phyloP scores from a whole-genome alignment of 2,329 filamentous ascomycete genomes.

The Cladophialophora immunda region DNA sequence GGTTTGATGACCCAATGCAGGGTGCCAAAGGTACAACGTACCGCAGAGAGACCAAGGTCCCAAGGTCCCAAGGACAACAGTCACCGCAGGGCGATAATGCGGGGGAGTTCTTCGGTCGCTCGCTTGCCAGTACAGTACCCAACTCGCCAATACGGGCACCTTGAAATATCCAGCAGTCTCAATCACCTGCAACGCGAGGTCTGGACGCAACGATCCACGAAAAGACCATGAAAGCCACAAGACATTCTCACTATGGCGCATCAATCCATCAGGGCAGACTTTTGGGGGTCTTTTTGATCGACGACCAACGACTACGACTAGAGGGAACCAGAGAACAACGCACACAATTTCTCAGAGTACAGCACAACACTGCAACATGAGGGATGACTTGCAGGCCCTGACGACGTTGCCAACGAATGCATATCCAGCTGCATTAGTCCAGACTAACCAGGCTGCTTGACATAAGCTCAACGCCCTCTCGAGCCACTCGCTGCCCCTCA shows the following conservation, averaged over 20 bases:
- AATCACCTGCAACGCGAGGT: conserved; percentile 13
- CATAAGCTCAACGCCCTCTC: conserved; percentile 29
- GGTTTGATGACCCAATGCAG: neutral
- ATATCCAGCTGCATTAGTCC: conserved; percentile 40
- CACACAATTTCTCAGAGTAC: conserved; percentile 25
- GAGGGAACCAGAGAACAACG: conserved; percentile 25
- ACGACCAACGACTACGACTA: conserved; percentile 14
- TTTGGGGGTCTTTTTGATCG: conserved; percentile 14
- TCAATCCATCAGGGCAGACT: conserved; percentile 11
- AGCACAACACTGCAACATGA: conserved; percentile 30
- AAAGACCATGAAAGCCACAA: conserved; percentile 18
- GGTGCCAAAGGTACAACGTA: conserved; percentile 12
- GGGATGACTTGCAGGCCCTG: conserved; percentile 38
- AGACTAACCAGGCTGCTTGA: conserved; percentile 32
- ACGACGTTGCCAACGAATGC: conserved; percentile 40
- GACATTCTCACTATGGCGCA: conserved; percentile 17
- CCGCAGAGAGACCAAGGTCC: conserved; percentile 13
- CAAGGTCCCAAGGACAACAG: conserved; percentile 5
- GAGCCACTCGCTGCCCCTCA: conserved; percentile 30
- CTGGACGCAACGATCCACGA: conserved; percentile 16
- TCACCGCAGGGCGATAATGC: conserved; percentile 18
- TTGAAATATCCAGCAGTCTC: conserved; percentile 7
- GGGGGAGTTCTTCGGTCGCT: conserved; percentile 14
- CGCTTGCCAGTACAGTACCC: conserved; percentile 12
- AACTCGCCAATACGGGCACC: conserved; percentile 20